phyloP scores from a whole-genome alignment of 2,329 filamentous ascomycete genomes.

The Apiospora marii region DNA sequence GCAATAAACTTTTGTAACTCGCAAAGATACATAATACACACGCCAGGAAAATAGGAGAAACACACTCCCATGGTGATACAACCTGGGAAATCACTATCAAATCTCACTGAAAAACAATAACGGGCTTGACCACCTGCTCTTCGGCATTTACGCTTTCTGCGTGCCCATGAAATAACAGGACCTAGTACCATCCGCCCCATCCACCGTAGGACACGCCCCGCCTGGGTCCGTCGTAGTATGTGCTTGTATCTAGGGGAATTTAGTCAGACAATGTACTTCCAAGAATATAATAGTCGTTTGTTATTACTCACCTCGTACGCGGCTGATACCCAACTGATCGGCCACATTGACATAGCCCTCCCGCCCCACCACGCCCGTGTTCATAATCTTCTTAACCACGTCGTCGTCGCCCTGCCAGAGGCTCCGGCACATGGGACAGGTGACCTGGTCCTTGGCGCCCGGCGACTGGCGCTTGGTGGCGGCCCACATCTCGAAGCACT shows the following conservation, averaged over 20 bases:
- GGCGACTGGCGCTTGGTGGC: constrained; percentile 50
- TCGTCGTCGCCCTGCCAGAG: constrained; percentile 59
- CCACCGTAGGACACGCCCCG: background rate
- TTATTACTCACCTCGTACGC: constrained; percentile 52
- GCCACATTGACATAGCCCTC: constrained; percentile 72
- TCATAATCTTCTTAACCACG: constrained; percentile 52
- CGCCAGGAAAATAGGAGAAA: background rate
- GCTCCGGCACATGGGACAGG: constrained; percentile 69
- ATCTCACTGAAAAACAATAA: too few relatives aligned
- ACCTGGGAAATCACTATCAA: background rate
- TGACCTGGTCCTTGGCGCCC: constrained; percentile 48
- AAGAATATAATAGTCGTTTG: too few relatives aligned
- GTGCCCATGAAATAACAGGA: background rate
- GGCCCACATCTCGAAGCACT: constrained; percentile 64
- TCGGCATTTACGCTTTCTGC: background rate
- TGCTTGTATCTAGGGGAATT: background rate
- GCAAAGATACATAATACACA: background rate
- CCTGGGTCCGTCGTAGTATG: background rate
- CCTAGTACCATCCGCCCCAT: background rate
- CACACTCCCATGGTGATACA: too few relatives aligned
- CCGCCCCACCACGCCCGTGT: constrained; percentile 46
- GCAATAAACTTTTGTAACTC: background rate
- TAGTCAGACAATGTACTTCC: too few relatives aligned
- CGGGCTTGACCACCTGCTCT: background rate
- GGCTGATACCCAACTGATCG: constrained; percentile 64